These are phyloP conservation scores for Trypanosoma caninum DNA, from an alignment of 208 protist species.

Conservation along the genomic window DNA sequence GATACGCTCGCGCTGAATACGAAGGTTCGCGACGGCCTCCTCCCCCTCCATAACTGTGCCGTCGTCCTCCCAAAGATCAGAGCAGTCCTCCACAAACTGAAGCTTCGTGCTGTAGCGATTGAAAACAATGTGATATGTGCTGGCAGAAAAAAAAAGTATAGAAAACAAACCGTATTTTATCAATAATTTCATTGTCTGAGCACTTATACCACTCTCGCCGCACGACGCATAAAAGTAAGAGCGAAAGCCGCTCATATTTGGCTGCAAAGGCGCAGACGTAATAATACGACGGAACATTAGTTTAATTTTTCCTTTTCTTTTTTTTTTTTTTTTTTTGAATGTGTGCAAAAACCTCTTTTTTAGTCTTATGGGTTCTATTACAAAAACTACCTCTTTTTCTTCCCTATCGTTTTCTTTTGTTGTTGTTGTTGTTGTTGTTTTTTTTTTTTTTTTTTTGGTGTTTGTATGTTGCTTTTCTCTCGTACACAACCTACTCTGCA, in stretches of 20 bases:
- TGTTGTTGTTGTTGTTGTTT: no score
- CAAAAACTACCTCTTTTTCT: neutral
- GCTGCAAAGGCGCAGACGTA: constrained; percentile 4
- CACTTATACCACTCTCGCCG: constrained; percentile 76
- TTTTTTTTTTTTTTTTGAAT: constrained; percentile 5
- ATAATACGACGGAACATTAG: constrained; percentile 62
- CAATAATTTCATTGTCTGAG: constrained; percentile 38
- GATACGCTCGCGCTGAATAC: constrained; percentile 86
- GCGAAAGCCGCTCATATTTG: constrained; percentile 20
- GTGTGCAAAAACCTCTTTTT: no score
- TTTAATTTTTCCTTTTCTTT: constrained; percentile 1
- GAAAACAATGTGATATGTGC: constrained; percentile 51
- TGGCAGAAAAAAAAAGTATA: constrained; percentile 27
- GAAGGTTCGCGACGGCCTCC: constrained; percentile 81
- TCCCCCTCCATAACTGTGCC: constrained; percentile 81
- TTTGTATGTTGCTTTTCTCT: no score
- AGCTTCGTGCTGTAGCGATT: constrained; percentile 44
- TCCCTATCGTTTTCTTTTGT: no score
- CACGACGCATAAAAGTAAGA: constrained; percentile 68
- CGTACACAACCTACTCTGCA: no score
- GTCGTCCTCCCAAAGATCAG: constrained; percentile 78
- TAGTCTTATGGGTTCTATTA: no score
- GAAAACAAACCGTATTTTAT: constrained; percentile 34
- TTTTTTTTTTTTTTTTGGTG: neutral
- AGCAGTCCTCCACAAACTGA: constrained; percentile 76